These are phyloP conservation scores for Kwoniella europaea DNA, from an alignment of 768 basidiomycete genomes.

Conservation along the genomic window DNA sequence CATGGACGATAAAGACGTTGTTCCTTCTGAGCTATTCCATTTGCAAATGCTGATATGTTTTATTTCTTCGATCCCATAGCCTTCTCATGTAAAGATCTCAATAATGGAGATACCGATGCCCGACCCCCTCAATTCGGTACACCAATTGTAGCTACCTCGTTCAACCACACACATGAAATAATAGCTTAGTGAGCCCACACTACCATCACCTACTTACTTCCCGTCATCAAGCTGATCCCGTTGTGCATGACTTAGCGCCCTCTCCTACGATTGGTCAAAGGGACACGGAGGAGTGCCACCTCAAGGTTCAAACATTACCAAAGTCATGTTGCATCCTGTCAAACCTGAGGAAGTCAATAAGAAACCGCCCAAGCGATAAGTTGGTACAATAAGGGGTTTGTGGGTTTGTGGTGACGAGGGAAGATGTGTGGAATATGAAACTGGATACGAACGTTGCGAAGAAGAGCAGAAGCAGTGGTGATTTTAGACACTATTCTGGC, in stretches of 20 bases:
- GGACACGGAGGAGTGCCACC: conserved; percentile 83
- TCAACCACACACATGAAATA: conserved; percentile 85
- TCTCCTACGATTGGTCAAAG: conserved; percentile 94
- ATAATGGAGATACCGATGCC: conserved; percentile 50
- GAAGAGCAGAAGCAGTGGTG: too few species aligned
- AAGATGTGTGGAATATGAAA: not conserved
- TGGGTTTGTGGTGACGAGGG: not conserved
- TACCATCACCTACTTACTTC: not conserved
- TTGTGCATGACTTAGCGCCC: conserved; percentile 59
- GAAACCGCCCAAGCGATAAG: conserved; percentile 47
- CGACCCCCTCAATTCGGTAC: conserved; percentile 49
- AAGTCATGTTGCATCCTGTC: conserved; percentile 61
- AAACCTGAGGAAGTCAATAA: conserved; percentile 61
- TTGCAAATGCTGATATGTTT: conserved; percentile 9
- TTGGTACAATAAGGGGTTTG: not conserved
- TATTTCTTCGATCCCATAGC: conserved; percentile 27
- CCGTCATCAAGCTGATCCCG: too few species aligned
- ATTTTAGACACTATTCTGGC: not conserved
- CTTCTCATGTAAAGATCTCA: conserved; percentile 51
- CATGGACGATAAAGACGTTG: too few species aligned
- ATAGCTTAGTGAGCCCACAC: conserved; percentile 71
- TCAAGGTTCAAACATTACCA: conserved; percentile 56
- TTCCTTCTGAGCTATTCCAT: too few species aligned
- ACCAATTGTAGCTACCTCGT: conserved; percentile 79
- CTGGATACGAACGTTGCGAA: too few species aligned